Percentiles rank a stretch among this genome's conserved stretches.
phyloP scores from a whole-genome alignment of 306 rosid genomes.

The Cotoneaster glaucophyllus region DNA sequence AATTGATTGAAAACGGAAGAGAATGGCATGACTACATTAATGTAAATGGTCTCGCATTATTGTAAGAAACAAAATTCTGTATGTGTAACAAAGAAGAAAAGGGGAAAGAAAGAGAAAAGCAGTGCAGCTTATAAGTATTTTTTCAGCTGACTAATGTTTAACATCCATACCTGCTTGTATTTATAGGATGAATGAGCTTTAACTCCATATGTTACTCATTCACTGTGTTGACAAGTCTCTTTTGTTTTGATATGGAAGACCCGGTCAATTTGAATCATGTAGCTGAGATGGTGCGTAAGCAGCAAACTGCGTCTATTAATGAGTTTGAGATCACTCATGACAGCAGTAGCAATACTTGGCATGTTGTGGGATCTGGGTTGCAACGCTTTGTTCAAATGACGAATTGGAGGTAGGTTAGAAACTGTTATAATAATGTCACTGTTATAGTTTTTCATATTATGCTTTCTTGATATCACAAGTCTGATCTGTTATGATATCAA shows the following conservation, averaged over 20 bases:
- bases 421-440: background rate
- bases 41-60: background rate
- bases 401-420: slow-evolving; percentile 74
- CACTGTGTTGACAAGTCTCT: slow-evolving; percentile 20
- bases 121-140: background rate
- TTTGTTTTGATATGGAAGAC: slow-evolving; percentile 44
- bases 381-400: slow-evolving; percentile 96
- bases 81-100: background rate
- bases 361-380: slow-evolving; percentile 75
- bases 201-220: background rate
- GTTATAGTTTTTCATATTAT: background rate
- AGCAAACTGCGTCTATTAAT: slow-evolving; percentile 65
- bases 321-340: slow-evolving; percentile 79
- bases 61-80: background rate
- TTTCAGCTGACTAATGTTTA: background rate
- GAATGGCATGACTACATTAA: background rate
- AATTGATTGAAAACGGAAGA: background rate
- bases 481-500: slow-evolving; percentile 2
- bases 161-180: slow-evolving; percentile 2
- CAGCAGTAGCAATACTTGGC: slow-evolving; percentile 53
- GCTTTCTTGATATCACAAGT: background rate
- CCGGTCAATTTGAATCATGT: slow-evolving; percentile 52
- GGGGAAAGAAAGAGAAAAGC: background rate
- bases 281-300: slow-evolving; percentile 60
- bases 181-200: background rate